phyloP scores from a whole-genome alignment of 345 rosid species.

The Euphorbia lathyris region DNA sequence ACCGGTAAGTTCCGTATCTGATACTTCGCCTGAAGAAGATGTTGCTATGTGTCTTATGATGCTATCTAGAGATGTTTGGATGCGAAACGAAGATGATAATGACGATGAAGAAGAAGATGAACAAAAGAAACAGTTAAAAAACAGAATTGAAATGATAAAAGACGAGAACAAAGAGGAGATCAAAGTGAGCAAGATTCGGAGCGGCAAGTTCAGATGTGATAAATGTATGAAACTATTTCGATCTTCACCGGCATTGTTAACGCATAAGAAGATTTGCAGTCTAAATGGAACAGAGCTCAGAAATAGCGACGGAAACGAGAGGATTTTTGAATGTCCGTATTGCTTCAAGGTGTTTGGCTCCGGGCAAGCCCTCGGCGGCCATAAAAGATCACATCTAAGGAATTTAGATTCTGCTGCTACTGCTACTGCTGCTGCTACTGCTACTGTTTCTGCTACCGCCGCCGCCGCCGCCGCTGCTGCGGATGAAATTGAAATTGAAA shows the following conservation, averaged over 20 bases:
- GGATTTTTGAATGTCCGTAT: slow-evolving; percentile 30
- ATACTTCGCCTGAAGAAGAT: slow-evolving; percentile 29
- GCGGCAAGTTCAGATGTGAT: slow-evolving; percentile 29
- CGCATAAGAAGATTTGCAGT: slow-evolving; percentile 27
- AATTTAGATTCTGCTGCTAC: not conserved
- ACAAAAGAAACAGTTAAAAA: not conserved
- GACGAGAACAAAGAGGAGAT: slow-evolving; percentile 13
- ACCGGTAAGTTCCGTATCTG: slow-evolving; percentile 33
- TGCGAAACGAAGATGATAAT: not conserved
- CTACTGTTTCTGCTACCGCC: no score
- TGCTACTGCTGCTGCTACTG: not conserved
- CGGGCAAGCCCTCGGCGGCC: slow-evolving; percentile 40
- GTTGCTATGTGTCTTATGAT: slow-evolving; percentile 33
- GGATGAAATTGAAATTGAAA: no score
- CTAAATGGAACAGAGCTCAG: slow-evolving; percentile 18
- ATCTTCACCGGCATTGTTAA: slow-evolving; percentile 24
- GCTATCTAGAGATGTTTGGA: slow-evolving; percentile 30
- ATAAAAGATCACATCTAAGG: slow-evolving; percentile 30
- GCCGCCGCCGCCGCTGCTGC: not conserved
- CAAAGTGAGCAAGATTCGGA: slow-evolving; percentile 15
- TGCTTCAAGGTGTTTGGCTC: slow-evolving; percentile 33
- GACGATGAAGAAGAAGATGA: not conserved
- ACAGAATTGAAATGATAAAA: not conserved
- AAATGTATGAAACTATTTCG: slow-evolving; percentile 28
- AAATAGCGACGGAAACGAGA: not conserved